A percentile compares a stretch with the other conserved stretches of the same genome.
These are phyloP conservation scores for Chaetoscypha palmicola DNA, from an alignment of 2,329 filamentous ascomycete species.

Conservation along the genomic window DNA sequence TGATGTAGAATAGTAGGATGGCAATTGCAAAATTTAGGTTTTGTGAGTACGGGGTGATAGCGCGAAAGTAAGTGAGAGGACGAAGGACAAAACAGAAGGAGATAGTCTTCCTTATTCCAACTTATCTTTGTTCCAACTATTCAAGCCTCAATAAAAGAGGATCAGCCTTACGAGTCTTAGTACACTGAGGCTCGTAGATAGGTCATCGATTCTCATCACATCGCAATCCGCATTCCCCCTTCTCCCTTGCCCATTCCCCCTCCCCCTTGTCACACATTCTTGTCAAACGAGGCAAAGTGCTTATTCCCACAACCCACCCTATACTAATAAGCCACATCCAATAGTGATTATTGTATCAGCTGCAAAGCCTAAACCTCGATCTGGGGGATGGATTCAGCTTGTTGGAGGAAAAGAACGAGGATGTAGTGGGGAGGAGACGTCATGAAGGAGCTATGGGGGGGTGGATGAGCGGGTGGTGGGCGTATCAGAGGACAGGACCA, in stretches of 20 bases:
- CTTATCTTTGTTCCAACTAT: neutral
- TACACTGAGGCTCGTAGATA: neutral
- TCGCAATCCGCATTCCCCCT: neutral
- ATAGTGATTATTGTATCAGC: no score
- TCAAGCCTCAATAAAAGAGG: neutral
- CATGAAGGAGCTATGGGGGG: no score
- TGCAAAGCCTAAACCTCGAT: no score
- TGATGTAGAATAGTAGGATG: no score
- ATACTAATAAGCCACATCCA: no score
- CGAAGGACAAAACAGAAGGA: neutral
- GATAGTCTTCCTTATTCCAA: neutral
- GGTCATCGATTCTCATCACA: neutral
- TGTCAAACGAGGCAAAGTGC: neutral
- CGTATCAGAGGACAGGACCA: neutral
- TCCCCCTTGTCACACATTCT: neutral
- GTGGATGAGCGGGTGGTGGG: neutral
- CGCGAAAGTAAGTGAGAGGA: neutral
- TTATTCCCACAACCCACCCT: neutral
- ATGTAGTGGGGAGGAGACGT: neutral
- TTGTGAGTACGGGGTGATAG: no score
- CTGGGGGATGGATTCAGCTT: neutral
- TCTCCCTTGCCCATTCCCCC: neutral
- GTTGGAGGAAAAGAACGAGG: neutral
- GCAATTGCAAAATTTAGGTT: no score
- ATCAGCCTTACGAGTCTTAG: neutral